Conservation (phyloP, 176 grass and related monocot genomes). For the Melocanna baccifera region DNA sequence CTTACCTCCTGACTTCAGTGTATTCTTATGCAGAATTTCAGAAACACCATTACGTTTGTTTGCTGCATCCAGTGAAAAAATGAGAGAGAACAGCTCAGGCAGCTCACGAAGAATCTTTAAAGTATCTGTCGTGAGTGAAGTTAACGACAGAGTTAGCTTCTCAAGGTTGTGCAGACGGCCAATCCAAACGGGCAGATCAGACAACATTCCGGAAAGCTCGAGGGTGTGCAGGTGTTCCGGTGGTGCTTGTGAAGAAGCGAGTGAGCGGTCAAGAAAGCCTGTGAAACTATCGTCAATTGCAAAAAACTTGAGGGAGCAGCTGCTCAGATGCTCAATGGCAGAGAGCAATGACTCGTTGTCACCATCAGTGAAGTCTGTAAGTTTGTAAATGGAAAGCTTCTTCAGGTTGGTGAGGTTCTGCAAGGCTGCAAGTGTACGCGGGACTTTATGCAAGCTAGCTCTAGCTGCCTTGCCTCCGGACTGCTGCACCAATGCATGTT, state of each 20-base stretch:
- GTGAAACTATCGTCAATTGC: too few relatives aligned
- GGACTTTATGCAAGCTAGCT: too few relatives aligned
- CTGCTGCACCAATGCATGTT: too few relatives aligned
- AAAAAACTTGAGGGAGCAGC: too few relatives aligned
- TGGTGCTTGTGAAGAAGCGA: too few relatives aligned
- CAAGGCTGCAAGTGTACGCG: not conserved
- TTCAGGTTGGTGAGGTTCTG: not conserved
- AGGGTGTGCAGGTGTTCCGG: not conserved
- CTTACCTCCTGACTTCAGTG: not conserved
- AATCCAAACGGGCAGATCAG: not conserved
- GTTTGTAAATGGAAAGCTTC: conserved; percentile 11
- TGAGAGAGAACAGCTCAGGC: conserved; percentile 15
- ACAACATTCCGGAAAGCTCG: not conserved
- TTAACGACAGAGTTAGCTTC: conserved; percentile 20
- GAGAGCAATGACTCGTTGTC: not conserved
- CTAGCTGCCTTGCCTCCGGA: too few relatives aligned
- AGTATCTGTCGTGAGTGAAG: not conserved
- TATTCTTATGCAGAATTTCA: not conserved
- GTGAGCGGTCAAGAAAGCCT: too few relatives aligned
- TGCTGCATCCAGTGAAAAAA: not conserved
- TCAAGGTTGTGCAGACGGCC: not conserved
- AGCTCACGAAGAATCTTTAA: not conserved
- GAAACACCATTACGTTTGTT: not conserved
- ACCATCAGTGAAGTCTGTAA: rapidly evolving
- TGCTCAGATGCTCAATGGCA: conserved; percentile 15